These are phyloP conservation scores for Cyberlindnera galapagoensis DNA, from an alignment of 805 yeast genomes.

Conservation along the genomic window DNA sequence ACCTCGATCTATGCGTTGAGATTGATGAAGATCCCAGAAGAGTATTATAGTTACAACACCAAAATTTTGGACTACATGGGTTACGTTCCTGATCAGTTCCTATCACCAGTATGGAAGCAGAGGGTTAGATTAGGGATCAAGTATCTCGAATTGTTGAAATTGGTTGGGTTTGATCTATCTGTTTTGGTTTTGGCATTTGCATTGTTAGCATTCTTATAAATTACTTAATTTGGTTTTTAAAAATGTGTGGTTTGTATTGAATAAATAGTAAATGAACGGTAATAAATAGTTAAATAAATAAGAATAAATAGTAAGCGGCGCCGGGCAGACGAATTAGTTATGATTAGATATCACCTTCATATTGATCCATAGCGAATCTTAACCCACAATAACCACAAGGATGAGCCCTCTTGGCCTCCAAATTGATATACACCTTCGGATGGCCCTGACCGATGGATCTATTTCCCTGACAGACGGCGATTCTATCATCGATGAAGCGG, in stretches of 20 bases:
- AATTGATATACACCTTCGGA: constrained; percentile 74
- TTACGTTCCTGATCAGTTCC: constrained; percentile 16
- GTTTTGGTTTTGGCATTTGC: constrained; percentile 19
- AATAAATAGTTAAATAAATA: constrained; percentile 4
- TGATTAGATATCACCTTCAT: constrained; percentile 11
- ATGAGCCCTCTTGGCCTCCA: constrained; percentile 67
- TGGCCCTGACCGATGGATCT: constrained; percentile 71
- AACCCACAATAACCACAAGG: constrained; percentile 81
- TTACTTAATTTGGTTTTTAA: background rate
- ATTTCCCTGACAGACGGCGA: constrained; percentile 83
- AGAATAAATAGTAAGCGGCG: constrained; percentile 3
- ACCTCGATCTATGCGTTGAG: constrained; percentile 14
- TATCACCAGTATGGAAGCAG: constrained; percentile 12
- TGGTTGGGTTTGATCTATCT: constrained; percentile 21
- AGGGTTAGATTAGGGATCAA: constrained; percentile 20
- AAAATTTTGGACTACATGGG: constrained; percentile 17
- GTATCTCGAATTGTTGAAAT: constrained; percentile 19
- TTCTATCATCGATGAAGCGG: constrained; percentile 46
- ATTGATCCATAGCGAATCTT: constrained; percentile 35
- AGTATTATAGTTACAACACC: constrained; percentile 21
- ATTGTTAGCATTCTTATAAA: constrained; percentile 13
- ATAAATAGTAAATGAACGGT: constrained; percentile 8
- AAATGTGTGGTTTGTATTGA: too few relatives aligned
- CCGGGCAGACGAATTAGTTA: background rate
- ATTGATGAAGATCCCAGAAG: constrained; percentile 12